A percentile compares a stretch with the other conserved stretches of the same genome.
Conservation (phyloP, 352 stramenopile genomes). For the Phytophthora sp. region DNA sequence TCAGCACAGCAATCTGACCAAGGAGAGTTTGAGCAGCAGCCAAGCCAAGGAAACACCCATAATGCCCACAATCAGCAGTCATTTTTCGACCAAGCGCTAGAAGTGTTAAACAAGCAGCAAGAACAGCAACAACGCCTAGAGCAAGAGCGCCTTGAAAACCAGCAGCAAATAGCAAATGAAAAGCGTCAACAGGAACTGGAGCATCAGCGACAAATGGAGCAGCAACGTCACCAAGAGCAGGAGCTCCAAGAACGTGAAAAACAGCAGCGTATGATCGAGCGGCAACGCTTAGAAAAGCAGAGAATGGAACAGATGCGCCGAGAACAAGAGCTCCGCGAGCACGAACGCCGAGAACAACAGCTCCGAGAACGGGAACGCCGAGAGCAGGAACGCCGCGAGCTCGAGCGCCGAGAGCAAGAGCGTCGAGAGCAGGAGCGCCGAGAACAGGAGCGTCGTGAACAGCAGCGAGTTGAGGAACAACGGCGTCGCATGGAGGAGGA, state of each 20-base stretch:
- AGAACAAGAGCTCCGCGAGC: conserved; percentile 32
- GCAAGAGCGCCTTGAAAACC: conserved; percentile 21
- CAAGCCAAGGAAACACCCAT: not conserved
- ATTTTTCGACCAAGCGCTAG: conserved; percentile 52
- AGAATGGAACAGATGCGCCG: conserved; percentile 31
- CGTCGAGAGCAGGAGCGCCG: conserved; percentile 24
- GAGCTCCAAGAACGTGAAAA: conserved; percentile 23
- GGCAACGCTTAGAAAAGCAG: conserved; percentile 40
- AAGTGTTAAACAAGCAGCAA: conserved; percentile 51
- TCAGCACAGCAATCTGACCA: not conserved
- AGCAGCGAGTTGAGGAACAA: conserved; percentile 25
- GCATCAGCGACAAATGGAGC: conserved; percentile 13
- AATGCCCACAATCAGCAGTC: conserved; percentile 29
- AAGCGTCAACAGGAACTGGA: conserved; percentile 35
- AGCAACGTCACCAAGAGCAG: conserved; percentile 18
- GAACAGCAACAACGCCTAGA: conserved; percentile 43
- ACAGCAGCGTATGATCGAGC: conserved; percentile 17
- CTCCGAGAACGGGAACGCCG: conserved; percentile 33
- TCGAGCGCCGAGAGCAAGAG: conserved; percentile 31
- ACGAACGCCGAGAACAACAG: conserved; percentile 37
- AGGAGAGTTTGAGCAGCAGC: not conserved
- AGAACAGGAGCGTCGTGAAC: conserved; percentile 28
- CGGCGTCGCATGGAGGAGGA: too few species aligned
- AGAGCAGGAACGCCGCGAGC: conserved; percentile 23
- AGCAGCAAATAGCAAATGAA: conserved; percentile 34